Percentiles rank a stretch among this genome's conserved stretches.
These are phyloP conservation scores for Brassica juncea DNA, from an alignment of 345 rosid species.

Conservation along the genomic window DNA sequence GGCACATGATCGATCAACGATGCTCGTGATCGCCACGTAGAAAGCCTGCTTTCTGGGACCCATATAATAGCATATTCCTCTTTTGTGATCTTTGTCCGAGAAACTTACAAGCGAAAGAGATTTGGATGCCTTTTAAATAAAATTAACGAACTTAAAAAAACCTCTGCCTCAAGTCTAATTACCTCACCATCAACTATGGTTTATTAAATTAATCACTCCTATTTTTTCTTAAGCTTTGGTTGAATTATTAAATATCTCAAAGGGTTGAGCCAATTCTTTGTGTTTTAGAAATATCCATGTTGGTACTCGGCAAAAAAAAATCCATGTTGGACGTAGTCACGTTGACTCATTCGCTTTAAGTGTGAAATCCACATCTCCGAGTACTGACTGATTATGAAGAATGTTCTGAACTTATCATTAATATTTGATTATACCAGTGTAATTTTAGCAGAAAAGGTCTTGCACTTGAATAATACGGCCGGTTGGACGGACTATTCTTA, in stretches of 20 bases:
- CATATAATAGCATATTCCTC: slow-evolving; percentile 12
- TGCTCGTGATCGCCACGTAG: background rate
- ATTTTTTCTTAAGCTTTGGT: background rate
- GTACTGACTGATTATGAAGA: background rate
- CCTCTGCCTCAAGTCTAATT: background rate
- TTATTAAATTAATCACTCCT: background rate
- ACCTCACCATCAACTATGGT: background rate
- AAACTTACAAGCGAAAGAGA: background rate
- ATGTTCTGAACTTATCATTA: background rate
- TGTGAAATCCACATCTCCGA: background rate
- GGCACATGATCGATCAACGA: background rate
- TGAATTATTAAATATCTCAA: background rate
- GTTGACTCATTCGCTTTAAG: slow-evolving; percentile 17
- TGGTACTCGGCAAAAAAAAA: background rate
- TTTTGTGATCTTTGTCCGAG: background rate
- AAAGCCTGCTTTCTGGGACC: background rate
- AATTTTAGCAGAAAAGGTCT: background rate
- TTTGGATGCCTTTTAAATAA: background rate
- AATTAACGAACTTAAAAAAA: background rate
- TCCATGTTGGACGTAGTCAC: slow-evolving; percentile 8
- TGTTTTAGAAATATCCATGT: too few relatives aligned
- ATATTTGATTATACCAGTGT: background rate
- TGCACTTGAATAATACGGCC: background rate
- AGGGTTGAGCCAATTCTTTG: background rate
- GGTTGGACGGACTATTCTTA: background rate